Evolutionary conservation across 2,329 filamentous ascomycete genomes (phyloP).

Genomic region (Nannizziopsis barbatae): DNA sequence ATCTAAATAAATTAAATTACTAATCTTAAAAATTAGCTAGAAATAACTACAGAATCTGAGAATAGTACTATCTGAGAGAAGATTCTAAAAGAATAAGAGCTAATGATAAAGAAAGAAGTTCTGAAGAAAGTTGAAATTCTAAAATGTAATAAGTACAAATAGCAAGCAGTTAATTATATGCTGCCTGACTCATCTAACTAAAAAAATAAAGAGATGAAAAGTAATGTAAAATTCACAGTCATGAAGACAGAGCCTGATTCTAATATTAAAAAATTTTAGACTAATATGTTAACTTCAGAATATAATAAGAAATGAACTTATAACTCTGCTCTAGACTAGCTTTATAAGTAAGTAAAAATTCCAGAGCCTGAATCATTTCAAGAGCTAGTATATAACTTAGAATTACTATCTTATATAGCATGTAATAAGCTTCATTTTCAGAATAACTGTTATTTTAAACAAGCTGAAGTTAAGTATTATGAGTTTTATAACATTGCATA

Average conservation of each 20-base stretch:
- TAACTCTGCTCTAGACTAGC: constrained; percentile 20
- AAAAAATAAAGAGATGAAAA: constrained; percentile 4
- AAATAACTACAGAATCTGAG: constrained; percentile 32
- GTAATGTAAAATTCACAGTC: constrained; percentile 13
- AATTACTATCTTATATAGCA: constrained; percentile 39
- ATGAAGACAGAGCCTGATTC: constrained; percentile 15
- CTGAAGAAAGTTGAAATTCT: constrained; percentile 60
- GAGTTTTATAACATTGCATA: constrained; percentile 55
- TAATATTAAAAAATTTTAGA: constrained; percentile 19
- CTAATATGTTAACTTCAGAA: not conserved
- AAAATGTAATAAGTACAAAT: constrained; percentile 70
- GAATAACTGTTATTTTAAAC: constrained; percentile 52
- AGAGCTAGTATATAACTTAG: not conserved
- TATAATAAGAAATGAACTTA: constrained; percentile 17
- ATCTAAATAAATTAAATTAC: constrained; percentile 82
- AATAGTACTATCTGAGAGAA: constrained; percentile 75
- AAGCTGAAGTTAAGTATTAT: constrained; percentile 50
- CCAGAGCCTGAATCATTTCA: constrained; percentile 13
- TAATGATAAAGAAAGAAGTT: constrained; percentile 61
- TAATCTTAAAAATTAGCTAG: constrained; percentile 52
- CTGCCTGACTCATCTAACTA: constrained; percentile 12
- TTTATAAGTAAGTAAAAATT: constrained; percentile 31
- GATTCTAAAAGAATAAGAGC: constrained; percentile 74
- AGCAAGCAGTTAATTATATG: constrained; percentile 43
- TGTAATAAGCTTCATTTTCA: constrained; percentile 45